Percentiles rank a stretch among this genome's conserved stretches.
Conservation (phyloP, 768 basidiomycete species). For the Boletus sensibilis region DNA sequence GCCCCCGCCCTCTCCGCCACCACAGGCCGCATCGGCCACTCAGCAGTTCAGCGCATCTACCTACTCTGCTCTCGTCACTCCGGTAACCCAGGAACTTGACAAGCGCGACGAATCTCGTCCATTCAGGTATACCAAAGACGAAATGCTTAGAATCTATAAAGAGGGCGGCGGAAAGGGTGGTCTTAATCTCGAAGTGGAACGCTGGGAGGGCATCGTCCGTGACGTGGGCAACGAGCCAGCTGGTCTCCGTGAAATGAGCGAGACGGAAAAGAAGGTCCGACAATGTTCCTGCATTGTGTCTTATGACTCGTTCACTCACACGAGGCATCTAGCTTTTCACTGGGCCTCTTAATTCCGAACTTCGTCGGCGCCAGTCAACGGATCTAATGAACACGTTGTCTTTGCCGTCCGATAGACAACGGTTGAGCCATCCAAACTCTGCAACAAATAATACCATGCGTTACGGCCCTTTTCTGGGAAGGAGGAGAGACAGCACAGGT, state of each 20-base stretch:
- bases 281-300: conserved; percentile 8
- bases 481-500: conserved; percentile 75
- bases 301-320: conserved; percentile 25
- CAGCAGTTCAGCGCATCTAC: conserved; percentile 64
- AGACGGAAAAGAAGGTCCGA: conserved; percentile 84
- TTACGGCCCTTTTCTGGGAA: conserved; percentile 54
- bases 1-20: conserved; percentile 61
- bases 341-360: conserved; percentile 78
- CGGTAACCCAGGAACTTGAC: conserved; percentile 49
- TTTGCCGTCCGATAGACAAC: conserved; percentile 58
- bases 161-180: conserved; percentile 73
- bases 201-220: conserved; percentile 86
- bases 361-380: conserved; percentile 80
- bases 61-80: conserved; percentile 57
- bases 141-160: conserved; percentile 78
- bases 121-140: conserved; percentile 86
- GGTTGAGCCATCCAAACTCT: conserved; percentile 51
- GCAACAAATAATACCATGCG: conserved; percentile 54
- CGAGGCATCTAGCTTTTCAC: conserved; percentile 64
- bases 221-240: conserved; percentile 73
- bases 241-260: conserved; percentile 74
- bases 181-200: conserved; percentile 81
- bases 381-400: conserved; percentile 65
- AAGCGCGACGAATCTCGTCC: conserved; percentile 66
- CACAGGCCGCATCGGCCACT: conserved; percentile 38